Percentiles rank a stretch among this genome's conserved stretches.
These are phyloP conservation scores for Sporothrix brasiliensis DNA, from an alignment of 2,329 filamentous ascomycete species.

Conservation along the genomic window DNA sequence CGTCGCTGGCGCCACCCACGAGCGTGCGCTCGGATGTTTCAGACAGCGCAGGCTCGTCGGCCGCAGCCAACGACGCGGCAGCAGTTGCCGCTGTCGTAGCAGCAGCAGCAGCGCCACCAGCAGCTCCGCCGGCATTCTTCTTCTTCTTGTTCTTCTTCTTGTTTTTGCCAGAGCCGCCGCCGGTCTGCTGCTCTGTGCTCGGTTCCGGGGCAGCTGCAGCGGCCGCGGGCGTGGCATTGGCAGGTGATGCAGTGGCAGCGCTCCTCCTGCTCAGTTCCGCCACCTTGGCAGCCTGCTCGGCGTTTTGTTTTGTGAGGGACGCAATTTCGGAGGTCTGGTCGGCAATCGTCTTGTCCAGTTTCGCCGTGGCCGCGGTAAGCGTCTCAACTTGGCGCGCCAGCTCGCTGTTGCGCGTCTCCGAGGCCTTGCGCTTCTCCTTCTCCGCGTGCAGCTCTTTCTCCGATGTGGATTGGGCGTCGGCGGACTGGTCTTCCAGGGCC, in stretches of 20 bases:
- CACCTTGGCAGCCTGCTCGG: conserved; percentile 25
- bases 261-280: conserved; percentile 29
- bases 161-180: conserved; percentile 61
- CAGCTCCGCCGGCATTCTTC: conserved; percentile 53
- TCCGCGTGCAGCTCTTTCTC: conserved; percentile 42
- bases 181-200: conserved; percentile 26
- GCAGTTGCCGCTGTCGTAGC: conserved; percentile 43
- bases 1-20: conserved; percentile 36
- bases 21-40: conserved; percentile 38
- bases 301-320: conserved; percentile 45
- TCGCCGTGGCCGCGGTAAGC: conserved; percentile 45
- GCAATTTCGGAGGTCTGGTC: conserved; percentile 51
- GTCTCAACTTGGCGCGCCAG: conserved; percentile 48
- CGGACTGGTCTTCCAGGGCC: conserved; percentile 47
- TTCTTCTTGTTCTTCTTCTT: conserved; percentile 91
- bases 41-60: conserved; percentile 44
- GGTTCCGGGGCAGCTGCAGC: conserved; percentile 31
- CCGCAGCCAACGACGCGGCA: conserved; percentile 37
- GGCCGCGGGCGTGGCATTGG: conserved; percentile 10
- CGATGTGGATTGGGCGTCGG: conserved; percentile 42
- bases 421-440: conserved; percentile 42
- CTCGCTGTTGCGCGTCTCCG: conserved; percentile 44
- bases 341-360: conserved; percentile 51
- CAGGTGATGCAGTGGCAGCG: background rate
- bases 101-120: conserved; percentile 37